A percentile compares a stretch with the other conserved stretches of the same genome.
Evolutionary conservation across 75 land plant genomes (phyloP).

Genomic region (Selaginella moellendorffii): DNA sequence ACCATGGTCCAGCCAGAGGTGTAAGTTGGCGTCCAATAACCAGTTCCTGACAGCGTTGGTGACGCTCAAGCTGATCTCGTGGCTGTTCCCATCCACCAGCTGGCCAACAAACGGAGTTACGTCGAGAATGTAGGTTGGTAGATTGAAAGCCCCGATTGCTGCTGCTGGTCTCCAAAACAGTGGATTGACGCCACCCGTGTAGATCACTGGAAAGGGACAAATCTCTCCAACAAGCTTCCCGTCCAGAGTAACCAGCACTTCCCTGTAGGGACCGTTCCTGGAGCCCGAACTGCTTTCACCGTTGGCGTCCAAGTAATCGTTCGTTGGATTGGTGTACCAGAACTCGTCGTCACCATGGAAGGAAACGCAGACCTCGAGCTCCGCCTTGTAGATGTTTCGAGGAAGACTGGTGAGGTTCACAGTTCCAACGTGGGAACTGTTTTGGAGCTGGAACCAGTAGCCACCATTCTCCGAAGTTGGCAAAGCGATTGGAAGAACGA

Average conservation of each 20-base stretch:
- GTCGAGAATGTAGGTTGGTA: slow-evolving; percentile 53
- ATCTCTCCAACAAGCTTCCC: slow-evolving; percentile 52
- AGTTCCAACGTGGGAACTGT: too few species aligned
- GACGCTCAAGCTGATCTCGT: slow-evolving; percentile 31
- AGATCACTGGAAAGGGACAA: slow-evolving; percentile 84
- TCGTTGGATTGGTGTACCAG: slow-evolving; percentile 76
- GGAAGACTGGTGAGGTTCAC: too few species aligned
- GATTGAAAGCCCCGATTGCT: slow-evolving; percentile 58
- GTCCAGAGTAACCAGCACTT: slow-evolving; percentile 58
- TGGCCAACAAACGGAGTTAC: slow-evolving; percentile 56
- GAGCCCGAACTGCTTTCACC: slow-evolving; percentile 31
- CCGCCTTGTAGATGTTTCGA: slow-evolving; percentile 54
- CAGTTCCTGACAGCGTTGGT: slow-evolving; percentile 26
- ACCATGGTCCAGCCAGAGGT: slow-evolving; percentile 49
- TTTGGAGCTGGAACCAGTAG: slow-evolving; percentile 51
- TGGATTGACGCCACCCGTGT: slow-evolving; percentile 76
- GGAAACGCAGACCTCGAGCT: slow-evolving; percentile 69
- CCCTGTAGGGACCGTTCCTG: slow-evolving; percentile 85
- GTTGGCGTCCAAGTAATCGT: slow-evolving; percentile 52
- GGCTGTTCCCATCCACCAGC: slow-evolving; percentile 34
- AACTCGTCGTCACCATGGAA: slow-evolving; percentile 66
- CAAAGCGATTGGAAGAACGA: slow-evolving; percentile 50
- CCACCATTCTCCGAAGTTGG: slow-evolving; percentile 52
- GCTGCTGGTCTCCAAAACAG: slow-evolving; percentile 71
- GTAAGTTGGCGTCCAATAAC: slow-evolving; percentile 57